These are phyloP conservation scores for Cladorrhinum sp. DNA, from an alignment of 2,329 filamentous ascomycete species.

Conservation along the genomic window DNA sequence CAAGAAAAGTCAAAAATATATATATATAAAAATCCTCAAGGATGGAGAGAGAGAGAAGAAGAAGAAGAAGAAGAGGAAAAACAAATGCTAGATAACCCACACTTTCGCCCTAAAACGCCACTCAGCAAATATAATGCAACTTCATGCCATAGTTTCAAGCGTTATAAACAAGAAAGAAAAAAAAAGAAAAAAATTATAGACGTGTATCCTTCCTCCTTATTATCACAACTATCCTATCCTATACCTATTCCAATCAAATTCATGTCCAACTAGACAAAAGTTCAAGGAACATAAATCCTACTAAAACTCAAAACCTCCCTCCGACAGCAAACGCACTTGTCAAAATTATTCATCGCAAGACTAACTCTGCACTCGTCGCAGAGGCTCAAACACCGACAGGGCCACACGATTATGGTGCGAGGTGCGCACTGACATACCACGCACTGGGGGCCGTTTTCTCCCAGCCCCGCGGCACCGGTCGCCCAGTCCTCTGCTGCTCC, in stretches of 20 bases:
- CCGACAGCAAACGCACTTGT: constrained; percentile 91
- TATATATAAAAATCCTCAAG: too few species aligned
- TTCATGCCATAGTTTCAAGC: too few species aligned
- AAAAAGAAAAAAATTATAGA: too few species aligned
- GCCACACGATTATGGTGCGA: constrained; percentile 90
- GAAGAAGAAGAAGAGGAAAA: constrained; percentile 5
- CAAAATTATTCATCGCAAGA: constrained; percentile 94
- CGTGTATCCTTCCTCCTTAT: too few species aligned
- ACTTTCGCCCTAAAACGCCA: too few species aligned
- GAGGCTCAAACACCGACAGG: constrained; percentile 87
- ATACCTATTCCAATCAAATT: neutral
- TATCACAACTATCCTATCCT: neutral
- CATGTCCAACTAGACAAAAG: neutral
- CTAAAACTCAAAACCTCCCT: constrained; percentile 87
- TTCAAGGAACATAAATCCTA: constrained; percentile 79
- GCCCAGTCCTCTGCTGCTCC: constrained; percentile 49
- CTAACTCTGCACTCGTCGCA: constrained; percentile 95
- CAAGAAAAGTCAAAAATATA: too few species aligned
- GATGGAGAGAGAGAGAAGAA: constrained; percentile 6
- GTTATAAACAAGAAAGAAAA: neutral
- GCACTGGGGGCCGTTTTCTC: constrained; percentile 72
- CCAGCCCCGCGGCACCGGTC: constrained; percentile 69
- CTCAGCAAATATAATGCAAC: too few species aligned
- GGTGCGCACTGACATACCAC: constrained; percentile 89
- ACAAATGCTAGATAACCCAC: too few species aligned